A percentile compares a stretch with the other conserved stretches of the same genome.
These are phyloP conservation scores for Daedaleopsis nitida DNA, from an alignment of 768 basidiomycete genomes.

Conservation along the genomic window DNA sequence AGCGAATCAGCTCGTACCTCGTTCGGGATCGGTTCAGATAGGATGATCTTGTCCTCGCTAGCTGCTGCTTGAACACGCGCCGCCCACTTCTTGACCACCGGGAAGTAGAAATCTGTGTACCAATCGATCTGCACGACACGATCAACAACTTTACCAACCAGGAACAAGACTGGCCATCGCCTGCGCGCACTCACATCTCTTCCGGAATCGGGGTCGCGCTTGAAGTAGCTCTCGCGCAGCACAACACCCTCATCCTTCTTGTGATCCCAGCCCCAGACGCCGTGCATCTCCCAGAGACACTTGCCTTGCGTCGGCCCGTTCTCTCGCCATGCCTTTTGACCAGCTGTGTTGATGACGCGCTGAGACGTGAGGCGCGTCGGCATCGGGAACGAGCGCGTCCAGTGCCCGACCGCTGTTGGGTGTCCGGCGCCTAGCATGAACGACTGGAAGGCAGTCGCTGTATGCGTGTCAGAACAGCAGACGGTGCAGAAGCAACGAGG, in stretches of 20 bases:
- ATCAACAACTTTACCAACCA: too few relatives aligned
- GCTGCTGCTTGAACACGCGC: slow-evolving; percentile 53
- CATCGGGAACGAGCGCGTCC: slow-evolving; percentile 86
- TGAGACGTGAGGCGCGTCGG: slow-evolving; percentile 70
- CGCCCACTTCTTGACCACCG: slow-evolving; percentile 72
- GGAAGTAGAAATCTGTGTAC: slow-evolving; percentile 85
- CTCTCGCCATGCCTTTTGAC: slow-evolving; percentile 65
- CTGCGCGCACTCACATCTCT: slow-evolving; percentile 48
- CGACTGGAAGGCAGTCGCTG: slow-evolving; percentile 83
- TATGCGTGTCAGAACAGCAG: neutral
- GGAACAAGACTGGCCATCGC: neutral
- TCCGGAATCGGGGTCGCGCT: slow-evolving; percentile 63
- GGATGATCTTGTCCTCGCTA: slow-evolving; percentile 59
- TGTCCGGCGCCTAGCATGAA: slow-evolving; percentile 92
- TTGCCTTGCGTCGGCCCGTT: slow-evolving; percentile 73
- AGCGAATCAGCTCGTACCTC: slow-evolving; percentile 55
- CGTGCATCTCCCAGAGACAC: slow-evolving; percentile 91
- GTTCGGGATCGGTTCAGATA: slow-evolving; percentile 90
- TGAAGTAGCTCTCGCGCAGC: slow-evolving; percentile 84
- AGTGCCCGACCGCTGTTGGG: slow-evolving; percentile 75
- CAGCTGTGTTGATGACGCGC: slow-evolving; percentile 59
- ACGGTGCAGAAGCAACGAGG: neutral
- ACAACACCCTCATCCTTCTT: slow-evolving; percentile 68
- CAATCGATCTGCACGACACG: slow-evolving; percentile 63
- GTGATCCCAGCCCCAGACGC: slow-evolving; percentile 89